Evolutionary conservation across 1,284 basidiomycete species (phyloP).

Genomic region (Spongispora temasekensis): DNA sequence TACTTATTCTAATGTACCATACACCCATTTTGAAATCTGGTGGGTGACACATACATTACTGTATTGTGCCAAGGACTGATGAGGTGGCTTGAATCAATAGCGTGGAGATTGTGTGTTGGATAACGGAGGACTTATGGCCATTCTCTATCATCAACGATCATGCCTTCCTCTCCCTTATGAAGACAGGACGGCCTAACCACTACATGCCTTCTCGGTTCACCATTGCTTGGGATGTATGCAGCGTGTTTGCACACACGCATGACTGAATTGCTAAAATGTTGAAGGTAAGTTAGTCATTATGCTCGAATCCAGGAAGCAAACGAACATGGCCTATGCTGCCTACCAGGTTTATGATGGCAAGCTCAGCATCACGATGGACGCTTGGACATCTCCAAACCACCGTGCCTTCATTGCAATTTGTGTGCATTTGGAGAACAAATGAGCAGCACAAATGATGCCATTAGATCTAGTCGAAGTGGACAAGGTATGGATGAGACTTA

Average conservation of each 20-base stretch:
- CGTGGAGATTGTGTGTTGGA: not conserved
- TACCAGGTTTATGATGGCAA: not conserved
- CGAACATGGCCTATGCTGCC: not conserved
- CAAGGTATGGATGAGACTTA: not conserved
- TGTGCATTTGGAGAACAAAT: not conserved
- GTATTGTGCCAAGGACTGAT: not conserved
- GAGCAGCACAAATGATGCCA: not conserved
- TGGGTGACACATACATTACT: not conserved
- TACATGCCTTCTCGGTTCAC: not conserved
- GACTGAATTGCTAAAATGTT: not conserved
- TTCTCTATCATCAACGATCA: not conserved
- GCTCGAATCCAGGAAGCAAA: not conserved
- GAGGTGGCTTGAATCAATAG: not conserved
- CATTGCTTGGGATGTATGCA: not conserved
- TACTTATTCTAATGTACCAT: not conserved
- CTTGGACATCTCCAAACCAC: not conserved
- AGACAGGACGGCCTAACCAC: not conserved
- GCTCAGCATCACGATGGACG: not conserved
- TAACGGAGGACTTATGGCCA: not conserved
- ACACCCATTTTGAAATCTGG: not conserved
- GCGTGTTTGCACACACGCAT: not conserved
- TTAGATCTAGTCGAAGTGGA: not conserved
- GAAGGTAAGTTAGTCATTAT: not conserved
- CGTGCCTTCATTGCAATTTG: not conserved
- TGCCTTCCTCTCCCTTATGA: not conserved